Base-by-base conservation (phyloP, 495 filamentous ascomycete genomes). In the Neurospora discreta region DNA sequence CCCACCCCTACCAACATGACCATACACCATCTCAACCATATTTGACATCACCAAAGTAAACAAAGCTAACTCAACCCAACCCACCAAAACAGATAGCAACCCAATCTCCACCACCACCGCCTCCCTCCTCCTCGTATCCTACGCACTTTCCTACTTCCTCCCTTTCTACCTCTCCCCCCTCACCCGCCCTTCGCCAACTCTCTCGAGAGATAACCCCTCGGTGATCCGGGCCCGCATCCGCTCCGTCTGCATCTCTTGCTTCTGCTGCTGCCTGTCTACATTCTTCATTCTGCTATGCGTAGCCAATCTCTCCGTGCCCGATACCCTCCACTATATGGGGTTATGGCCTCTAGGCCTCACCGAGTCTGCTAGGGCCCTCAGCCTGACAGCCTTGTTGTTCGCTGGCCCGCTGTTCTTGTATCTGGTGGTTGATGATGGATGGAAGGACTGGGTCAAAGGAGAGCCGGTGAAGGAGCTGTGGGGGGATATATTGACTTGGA, bases 211-310 rank as follows among this genome's bases (percentile, higher is more conserved):
- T 87, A 89, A 92, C 26, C 93, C 95, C 23, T 91, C 90, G 10
- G 94, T 96, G 23, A 97, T 99, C 81, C 91, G 90, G 69, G 90
- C 92, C 73, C 90, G 95, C 75, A 91, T 97, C 77, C 85, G 91
- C 70, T 89, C 89, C 58, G 95, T 97, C 76, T 89, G 87, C 4
- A 70, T 90, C 68, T 91, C 92, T 16, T 93, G 91, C 78, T 73
- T 89, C 72, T 69, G 88, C 69, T 88, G 88, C 80, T 85, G 88
- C 20, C 33, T 84, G 20, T 77, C 86, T 40, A 92, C 94, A 4
- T 78, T 89, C 73, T 84, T 87, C 80, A 78, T 97, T 70, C 80
- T 92, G 70, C 71, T 76, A 33, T 75, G 70, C 16, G 43, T 75
- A 18, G 74, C 75, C 60, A 42, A 40, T 38, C 73, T 71, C 44